Base-by-base conservation (phyloP, 179 eudicot genomes). In the Silene coronaria region DNA sequence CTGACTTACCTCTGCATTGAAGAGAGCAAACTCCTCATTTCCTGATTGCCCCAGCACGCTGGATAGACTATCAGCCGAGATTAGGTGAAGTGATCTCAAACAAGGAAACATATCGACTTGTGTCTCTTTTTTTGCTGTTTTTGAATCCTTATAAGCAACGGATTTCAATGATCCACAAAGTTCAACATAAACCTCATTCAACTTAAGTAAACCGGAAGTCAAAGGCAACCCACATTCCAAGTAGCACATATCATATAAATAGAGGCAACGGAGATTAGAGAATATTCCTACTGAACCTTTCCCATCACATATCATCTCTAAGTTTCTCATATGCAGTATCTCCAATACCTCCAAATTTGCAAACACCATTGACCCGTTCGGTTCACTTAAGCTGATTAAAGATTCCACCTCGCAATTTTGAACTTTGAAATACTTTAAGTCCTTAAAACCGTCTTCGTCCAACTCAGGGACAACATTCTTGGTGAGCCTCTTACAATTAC, bases 241-340 rank as follows among this genome's bases (percentile, higher is more conserved):
- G 0, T 6, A 8, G 5, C 16, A 6, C n/a, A 70, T 12, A 0
- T 0, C 0, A 12, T 3, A 6, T 13, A 69, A 57, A 10, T 0
- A 0, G 14, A 70, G 73, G 28, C 51, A 17, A 9, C 16, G 24
- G 0, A 71, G 42, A 27, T 55, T 71, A 53, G 14, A 57, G 17
- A 55, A 71, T 4, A 53, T 6, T 19, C 45, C 22, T 16, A 27
- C 7, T 53, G 45, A 48, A n/a, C 64, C 45, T 53, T 16, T 28
- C 17, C 75, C 42, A 27, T 71, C 64, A 27, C 64, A 71, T 55
- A 71, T 53, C 75, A 1, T n/a, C 17, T 53, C 0, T 53, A 71
- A 27, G 46, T n/a, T n/a, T 5, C 0, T 0, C 46, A 57, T 13
- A 3, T 2, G 0, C 0, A 1, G 0, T 5, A 74, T 24, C 13